Evolutionary conservation across 208 protist genomes (phyloP).

Genomic region (Wallacemonas sp.): DNA sequence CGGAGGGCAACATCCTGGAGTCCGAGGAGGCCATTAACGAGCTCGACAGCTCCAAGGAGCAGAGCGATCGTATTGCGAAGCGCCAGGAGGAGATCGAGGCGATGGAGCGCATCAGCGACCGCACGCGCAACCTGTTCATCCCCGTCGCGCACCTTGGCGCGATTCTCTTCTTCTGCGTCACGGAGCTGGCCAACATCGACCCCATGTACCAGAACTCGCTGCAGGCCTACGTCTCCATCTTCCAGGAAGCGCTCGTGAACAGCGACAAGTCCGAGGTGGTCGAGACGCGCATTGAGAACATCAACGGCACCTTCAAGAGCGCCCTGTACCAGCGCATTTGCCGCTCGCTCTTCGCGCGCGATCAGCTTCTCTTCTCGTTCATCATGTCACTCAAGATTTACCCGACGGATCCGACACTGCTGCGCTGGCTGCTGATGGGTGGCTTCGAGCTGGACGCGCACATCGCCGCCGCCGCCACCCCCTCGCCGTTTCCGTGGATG

Average conservation of each 20-base stretch:
- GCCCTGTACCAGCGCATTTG: conserved; percentile 89
- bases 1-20: conserved; percentile 94
- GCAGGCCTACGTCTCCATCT: conserved; percentile 96
- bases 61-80: conserved; percentile 95
- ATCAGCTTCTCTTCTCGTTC: conserved; percentile 96
- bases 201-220: conserved; percentile 98
- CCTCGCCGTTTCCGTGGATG: conserved; percentile 85
- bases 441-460: conserved; percentile 60
- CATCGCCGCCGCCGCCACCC: conserved; percentile 23
- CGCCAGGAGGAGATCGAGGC: conserved; percentile 94
- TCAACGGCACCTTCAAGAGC: conserved; percentile 85
- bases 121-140: conserved; percentile 93
- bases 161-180: conserved; percentile 98
- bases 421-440: conserved; percentile 93
- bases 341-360: conserved; percentile 92
- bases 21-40: conserved; percentile 94
- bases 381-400: conserved; percentile 94
- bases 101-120: conserved; percentile 97
- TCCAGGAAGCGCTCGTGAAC: conserved; percentile 89
- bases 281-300: conserved; percentile 76
- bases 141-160: conserved; percentile 95
- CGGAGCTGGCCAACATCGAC: conserved; percentile 95
- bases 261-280: conserved; percentile 80
- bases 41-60: conserved; percentile 94
- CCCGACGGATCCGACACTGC: conserved; percentile 80